These are phyloP conservation scores for Coprinopsis cinerea DNA, from an alignment of 768 basidiomycete genomes.

Conservation along the genomic window DNA sequence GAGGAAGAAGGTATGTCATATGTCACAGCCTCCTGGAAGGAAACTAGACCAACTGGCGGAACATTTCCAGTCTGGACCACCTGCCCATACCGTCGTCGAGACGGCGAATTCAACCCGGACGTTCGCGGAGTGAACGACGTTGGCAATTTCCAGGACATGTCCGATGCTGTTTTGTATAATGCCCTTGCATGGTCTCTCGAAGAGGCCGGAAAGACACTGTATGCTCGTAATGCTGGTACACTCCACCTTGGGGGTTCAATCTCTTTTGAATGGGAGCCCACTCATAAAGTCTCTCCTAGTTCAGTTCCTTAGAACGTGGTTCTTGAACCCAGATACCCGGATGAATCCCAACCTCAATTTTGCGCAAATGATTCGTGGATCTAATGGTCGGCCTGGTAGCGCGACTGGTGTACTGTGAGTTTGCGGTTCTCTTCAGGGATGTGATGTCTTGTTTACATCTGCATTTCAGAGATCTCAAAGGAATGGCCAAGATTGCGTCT, in stretches of 20 bases:
- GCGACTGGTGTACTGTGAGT: constrained; percentile 52
- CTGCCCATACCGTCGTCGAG: constrained; percentile 50
- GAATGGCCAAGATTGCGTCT: constrained; percentile 49
- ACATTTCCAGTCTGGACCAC: constrained; percentile 40
- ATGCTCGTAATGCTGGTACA: constrained; percentile 40
- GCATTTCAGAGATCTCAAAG: constrained; percentile 45
- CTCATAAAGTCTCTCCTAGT: constrained; percentile 21
- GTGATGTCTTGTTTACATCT: constrained; percentile 1
- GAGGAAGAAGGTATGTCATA: constrained; percentile 40
- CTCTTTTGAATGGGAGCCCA: background rate
- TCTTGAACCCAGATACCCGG: constrained; percentile 45
- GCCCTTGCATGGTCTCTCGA: constrained; percentile 46
- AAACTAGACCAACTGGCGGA: background rate
- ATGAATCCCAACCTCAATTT: constrained; percentile 67
- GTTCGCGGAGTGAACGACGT: constrained; percentile 49
- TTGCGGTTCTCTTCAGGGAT: background rate
- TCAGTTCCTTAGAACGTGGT: constrained; percentile 49
- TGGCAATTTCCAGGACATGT: constrained; percentile 46
- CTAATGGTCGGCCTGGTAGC: constrained; percentile 32
- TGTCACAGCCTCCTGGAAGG: background rate
- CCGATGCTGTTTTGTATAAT: constrained; percentile 60
- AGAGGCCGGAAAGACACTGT: constrained; percentile 14
- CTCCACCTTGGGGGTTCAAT: too few relatives aligned
- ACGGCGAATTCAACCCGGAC: constrained; percentile 65
- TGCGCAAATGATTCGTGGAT: constrained; percentile 44